Evolutionary conservation across 768 basidiomycete species (phyloP).

Genomic region (Mycena filopes): DNA sequence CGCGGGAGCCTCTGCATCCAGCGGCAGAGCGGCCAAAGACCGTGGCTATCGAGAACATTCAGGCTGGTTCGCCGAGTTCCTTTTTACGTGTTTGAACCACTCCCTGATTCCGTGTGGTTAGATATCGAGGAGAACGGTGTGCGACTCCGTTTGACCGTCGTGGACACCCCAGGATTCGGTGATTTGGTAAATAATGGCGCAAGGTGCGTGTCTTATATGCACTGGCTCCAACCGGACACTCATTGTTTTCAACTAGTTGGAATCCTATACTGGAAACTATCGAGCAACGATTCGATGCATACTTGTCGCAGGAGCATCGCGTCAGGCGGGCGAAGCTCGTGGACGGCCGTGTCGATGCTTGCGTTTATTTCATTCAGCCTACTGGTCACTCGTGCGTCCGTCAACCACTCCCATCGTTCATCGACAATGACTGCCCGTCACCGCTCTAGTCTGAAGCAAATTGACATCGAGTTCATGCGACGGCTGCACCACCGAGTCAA

Average conservation of each 20-base stretch:
- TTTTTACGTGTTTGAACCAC: slow-evolving; percentile 27
- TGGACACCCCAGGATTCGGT: slow-evolving; percentile 99
- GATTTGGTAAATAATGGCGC: slow-evolving; percentile 99
- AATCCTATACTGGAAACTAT: slow-evolving; percentile 99
- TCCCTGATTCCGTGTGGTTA: slow-evolving; percentile 46
- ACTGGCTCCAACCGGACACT: not conserved
- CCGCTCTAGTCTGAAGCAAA: slow-evolving; percentile 83
- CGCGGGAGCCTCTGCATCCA: slow-evolving; percentile 85
- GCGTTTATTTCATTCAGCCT: slow-evolving; percentile 98
- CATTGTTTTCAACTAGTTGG: slow-evolving; percentile 71
- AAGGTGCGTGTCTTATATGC: slow-evolving; percentile 62
- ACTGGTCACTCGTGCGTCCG: slow-evolving; percentile 93
- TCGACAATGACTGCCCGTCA: not conserved
- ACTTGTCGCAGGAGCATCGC: slow-evolving; percentile 97
- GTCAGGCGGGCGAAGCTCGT: slow-evolving; percentile 93
- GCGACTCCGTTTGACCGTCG: slow-evolving; percentile 93
- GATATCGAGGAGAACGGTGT: slow-evolving; percentile 99
- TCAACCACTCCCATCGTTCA: slow-evolving; percentile 6
- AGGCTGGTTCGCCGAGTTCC: slow-evolving; percentile 76
- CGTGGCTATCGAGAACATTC: slow-evolving; percentile 97
- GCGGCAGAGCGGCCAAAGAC: slow-evolving; percentile 90
- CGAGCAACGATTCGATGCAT: slow-evolving; percentile 96
- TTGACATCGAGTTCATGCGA: slow-evolving; percentile 99
- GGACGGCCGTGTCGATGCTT: slow-evolving; percentile 98
- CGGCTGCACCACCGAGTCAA: slow-evolving; percentile 97